These are phyloP conservation scores for Aspergillus bombycis DNA, from an alignment of 2,329 filamentous ascomycete species.

Conservation along the genomic window DNA sequence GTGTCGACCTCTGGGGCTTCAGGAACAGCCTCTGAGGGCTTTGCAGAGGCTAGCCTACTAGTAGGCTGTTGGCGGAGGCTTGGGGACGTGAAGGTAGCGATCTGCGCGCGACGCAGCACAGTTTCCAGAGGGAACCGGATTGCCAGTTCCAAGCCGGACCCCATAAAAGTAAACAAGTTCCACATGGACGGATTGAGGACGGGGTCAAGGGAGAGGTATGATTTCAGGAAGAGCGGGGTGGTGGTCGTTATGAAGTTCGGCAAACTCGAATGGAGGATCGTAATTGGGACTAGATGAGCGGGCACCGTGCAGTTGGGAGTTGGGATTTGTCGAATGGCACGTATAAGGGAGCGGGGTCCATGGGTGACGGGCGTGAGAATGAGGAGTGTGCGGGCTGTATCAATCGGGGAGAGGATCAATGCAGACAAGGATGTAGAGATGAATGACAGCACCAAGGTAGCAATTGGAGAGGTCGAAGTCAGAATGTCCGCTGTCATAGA, in stretches of 20 bases:
- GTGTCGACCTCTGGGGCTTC: conserved; percentile 60
- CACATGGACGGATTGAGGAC: conserved; percentile 80
- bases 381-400: conserved; percentile 83
- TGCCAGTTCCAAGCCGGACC: conserved; percentile 78
- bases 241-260: conserved; percentile 82
- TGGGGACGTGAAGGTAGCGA: conserved; percentile 66
- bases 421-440: conserved; percentile 71
- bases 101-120: conserved; percentile 84
- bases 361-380: conserved; percentile 81
- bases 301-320: conserved; percentile 71
- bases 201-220: conserved; percentile 81
- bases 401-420: conserved; percentile 80
- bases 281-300: conserved; percentile 74
- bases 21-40: conserved; percentile 9
- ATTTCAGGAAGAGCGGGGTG: conserved; percentile 81
- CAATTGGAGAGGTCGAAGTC: conserved; percentile 79
- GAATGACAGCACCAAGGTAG: conserved; percentile 74
- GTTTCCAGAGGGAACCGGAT: conserved; percentile 90
- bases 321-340: conserved; percentile 76
- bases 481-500: conserved; percentile 70
- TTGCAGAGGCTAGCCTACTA: conserved; percentile 20
- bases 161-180: conserved; percentile 78
- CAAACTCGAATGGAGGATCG: conserved; percentile 80
- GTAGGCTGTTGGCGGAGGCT: conserved; percentile 47
- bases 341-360: conserved; percentile 75